These are phyloP conservation scores for Tulasnella calospora DNA, from an alignment of 768 basidiomycete species.

Conservation along the genomic window DNA sequence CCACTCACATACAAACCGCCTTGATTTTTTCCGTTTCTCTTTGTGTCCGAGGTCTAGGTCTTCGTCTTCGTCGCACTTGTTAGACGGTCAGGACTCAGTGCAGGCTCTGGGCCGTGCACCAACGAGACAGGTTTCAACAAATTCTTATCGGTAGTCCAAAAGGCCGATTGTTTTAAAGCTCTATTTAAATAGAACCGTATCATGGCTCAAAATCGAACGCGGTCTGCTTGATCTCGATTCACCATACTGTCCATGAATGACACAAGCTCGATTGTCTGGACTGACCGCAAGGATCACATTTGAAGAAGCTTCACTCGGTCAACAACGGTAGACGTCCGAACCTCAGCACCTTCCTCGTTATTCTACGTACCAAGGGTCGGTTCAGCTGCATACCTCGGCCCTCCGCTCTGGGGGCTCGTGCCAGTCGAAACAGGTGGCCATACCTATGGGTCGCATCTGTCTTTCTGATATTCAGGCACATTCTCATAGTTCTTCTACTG, in stretches of 20 bases:
- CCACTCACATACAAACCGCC: constrained; percentile 65
- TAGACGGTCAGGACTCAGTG: neutral
- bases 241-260: constrained; percentile 74
- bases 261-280: constrained; percentile 71
- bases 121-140: constrained; percentile 73
- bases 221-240: neutral
- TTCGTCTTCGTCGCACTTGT: constrained; percentile 39
- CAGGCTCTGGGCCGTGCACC: constrained; percentile 39
- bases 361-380: neutral
- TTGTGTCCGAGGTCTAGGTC: constrained; percentile 49
- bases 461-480: too few relatives aligned
- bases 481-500: too few relatives aligned
- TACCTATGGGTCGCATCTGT: too few relatives aligned
- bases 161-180: constrained; percentile 77
- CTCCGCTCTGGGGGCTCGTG: too few relatives aligned
- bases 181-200: constrained; percentile 78
- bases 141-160: constrained; percentile 72
- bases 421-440: too few relatives aligned
- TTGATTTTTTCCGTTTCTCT: constrained; percentile 44
- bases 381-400: neutral
- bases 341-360: neutral
- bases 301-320: constrained; percentile 67
- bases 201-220: constrained; percentile 40
- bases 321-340: constrained; percentile 24
- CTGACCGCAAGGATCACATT: constrained; percentile 73